Conservation (phyloP, 1,284 basidiomycete genomes). For the Fomitopsis betulina region DNA sequence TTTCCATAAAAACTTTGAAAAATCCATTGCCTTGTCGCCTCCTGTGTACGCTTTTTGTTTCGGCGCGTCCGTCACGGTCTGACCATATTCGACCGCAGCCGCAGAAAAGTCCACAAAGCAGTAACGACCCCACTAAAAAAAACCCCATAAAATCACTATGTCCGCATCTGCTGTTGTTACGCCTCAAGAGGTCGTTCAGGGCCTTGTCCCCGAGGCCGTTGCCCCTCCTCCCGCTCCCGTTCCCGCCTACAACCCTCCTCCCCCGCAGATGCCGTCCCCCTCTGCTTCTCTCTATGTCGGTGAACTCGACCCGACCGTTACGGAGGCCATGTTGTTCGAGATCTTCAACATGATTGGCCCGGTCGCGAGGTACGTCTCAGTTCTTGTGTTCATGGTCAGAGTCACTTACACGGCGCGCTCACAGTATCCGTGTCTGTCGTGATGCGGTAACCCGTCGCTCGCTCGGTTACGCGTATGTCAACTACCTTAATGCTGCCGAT, state of each 20-base stretch:
- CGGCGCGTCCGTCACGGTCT: constrained; percentile 18
- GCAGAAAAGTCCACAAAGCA: constrained; percentile 80
- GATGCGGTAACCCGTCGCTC: constrained; percentile 99
- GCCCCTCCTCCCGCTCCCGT: constrained; percentile 31
- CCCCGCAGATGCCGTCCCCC: constrained; percentile 59
- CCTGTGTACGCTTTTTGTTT: constrained; percentile 46
- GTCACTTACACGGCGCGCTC: background rate
- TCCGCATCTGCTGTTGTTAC: constrained; percentile 42
- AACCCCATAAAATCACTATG: constrained; percentile 48
- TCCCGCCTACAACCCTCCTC: constrained; percentile 55
- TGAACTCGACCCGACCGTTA: constrained; percentile 96
- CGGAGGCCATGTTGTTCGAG: constrained; percentile 99
- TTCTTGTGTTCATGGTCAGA: constrained; percentile 8
- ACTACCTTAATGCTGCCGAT: constrained; percentile 95
- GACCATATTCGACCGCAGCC: constrained; percentile 32
- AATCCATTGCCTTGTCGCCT: constrained; percentile 72
- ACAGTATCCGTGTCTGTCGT: constrained; percentile 97
- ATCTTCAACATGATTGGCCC: constrained; percentile 99
- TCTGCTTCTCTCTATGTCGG: constrained; percentile 98
- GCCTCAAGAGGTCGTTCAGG: constrained; percentile 28
- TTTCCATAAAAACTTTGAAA: constrained; percentile 36
- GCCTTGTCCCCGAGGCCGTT: constrained; percentile 34
- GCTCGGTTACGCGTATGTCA: constrained; percentile 99
- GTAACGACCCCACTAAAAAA: constrained; percentile 77
- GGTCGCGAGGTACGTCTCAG: constrained; percentile 76